phyloP scores from a whole-genome alignment of 2,329 filamentous ascomycete genomes.

The Hypoxylon sp. region DNA sequence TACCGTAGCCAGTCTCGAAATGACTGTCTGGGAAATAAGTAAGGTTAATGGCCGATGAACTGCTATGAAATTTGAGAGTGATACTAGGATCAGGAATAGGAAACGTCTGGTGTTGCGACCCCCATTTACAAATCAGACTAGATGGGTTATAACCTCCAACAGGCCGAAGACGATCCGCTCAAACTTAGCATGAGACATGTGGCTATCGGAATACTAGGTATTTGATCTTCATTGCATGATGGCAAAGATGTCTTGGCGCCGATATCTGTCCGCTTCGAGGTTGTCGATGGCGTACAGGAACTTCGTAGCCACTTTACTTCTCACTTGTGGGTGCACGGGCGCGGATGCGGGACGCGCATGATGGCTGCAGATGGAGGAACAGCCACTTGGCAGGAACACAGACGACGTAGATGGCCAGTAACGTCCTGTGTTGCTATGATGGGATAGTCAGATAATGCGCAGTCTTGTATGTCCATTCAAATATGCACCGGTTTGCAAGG shows the following conservation, averaged over 20 bases:
- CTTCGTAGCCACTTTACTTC: constrained; percentile 33
- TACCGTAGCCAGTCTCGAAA: constrained; percentile 20
- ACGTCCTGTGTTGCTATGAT: constrained; percentile 1
- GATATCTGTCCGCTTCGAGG: constrained; percentile 44
- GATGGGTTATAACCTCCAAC: constrained; percentile 21
- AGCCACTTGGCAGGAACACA: constrained; percentile 41
- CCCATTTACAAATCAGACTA: constrained; percentile 11
- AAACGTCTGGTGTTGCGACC: constrained; percentile 23
- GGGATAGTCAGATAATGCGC: constrained; percentile 45
- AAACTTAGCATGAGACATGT: constrained; percentile 39
- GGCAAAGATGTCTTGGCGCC: constrained; percentile 37
- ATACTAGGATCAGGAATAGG: constrained; percentile 16
- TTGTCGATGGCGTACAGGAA: constrained; percentile 39
- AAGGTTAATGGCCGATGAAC: constrained; percentile 3
- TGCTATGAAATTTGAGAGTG: constrained; percentile 7
- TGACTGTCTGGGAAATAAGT: constrained; percentile 3
- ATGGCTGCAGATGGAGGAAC: constrained; percentile 40
- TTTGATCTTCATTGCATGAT: constrained; percentile 45
- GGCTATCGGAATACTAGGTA: constrained; percentile 39
- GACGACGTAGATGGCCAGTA: constrained; percentile 29
- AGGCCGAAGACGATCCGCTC: constrained; percentile 32
- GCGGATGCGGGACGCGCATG: constrained; percentile 45
- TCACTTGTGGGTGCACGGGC: constrained; percentile 36
- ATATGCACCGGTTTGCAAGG: constrained; percentile 22
- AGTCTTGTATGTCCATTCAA: constrained; percentile 21